A percentile compares a stretch with the other conserved stretches of the same genome.
phyloP scores from a whole-genome alignment of 2,329 filamentous ascomycete species.

The Cercospora zeae-maydis region DNA sequence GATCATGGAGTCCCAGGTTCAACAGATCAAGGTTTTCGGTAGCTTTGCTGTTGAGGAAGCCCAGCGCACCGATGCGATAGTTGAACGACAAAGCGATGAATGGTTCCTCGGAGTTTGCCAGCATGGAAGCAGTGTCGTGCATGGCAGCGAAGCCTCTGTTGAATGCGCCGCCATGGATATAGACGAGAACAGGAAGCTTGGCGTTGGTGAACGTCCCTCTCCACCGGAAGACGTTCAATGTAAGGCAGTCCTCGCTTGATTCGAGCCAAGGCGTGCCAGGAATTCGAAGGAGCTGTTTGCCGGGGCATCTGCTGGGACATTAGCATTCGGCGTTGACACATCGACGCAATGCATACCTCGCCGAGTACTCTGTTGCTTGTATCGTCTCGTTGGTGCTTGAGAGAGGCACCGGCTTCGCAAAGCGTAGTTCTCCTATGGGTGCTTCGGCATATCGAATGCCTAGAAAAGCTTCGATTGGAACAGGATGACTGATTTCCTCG shows the following conservation, averaged over 20 bases:
- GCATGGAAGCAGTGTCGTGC: slow-evolving; percentile 53
- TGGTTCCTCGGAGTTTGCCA: slow-evolving; percentile 49
- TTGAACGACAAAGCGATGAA: slow-evolving; percentile 58
- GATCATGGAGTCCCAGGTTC: slow-evolving; percentile 41
- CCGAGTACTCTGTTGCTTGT: slow-evolving; percentile 33
- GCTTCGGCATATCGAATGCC: slow-evolving; percentile 43
- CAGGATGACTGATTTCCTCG: slow-evolving; percentile 22
- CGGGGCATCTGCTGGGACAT: slow-evolving; percentile 25
- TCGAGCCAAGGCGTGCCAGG: slow-evolving; percentile 26
- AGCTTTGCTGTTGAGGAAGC: slow-evolving; percentile 59
- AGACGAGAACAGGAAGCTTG: slow-evolving; percentile 55
- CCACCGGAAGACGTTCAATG: slow-evolving; percentile 56
- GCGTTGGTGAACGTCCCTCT: slow-evolving; percentile 34
- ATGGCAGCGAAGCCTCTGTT: slow-evolving; percentile 46
- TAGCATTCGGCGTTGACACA: slow-evolving; percentile 18
- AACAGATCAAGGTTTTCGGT: slow-evolving; percentile 53
- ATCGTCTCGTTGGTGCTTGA: slow-evolving; percentile 37
- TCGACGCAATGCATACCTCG: slow-evolving; percentile 13
- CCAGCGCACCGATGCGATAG: slow-evolving; percentile 63
- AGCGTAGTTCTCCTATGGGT: slow-evolving; percentile 52
- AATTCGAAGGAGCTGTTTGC: slow-evolving; percentile 28
- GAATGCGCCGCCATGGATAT: slow-evolving; percentile 63
- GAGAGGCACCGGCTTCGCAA: slow-evolving; percentile 48
- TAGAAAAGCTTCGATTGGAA: slow-evolving; percentile 36
- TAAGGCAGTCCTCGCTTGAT: slow-evolving; percentile 54